Evolutionary conservation across 345 rosid species (phyloP).

Genomic region (Erodium maritimum): DNA sequence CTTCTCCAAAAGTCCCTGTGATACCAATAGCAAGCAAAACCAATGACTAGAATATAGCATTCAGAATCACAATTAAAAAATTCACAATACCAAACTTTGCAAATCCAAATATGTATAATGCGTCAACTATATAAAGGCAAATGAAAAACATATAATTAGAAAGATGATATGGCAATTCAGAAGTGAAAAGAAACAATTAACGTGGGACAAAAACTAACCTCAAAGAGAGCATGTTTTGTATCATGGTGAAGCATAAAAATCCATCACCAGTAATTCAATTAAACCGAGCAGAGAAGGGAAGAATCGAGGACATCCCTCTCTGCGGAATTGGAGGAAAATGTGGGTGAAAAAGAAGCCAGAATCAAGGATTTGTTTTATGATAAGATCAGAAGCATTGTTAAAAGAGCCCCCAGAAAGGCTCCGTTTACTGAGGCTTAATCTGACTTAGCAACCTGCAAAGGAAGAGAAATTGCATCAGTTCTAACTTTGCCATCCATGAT

Average conservation of each 20-base stretch:
- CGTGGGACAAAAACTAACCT: slow-evolving; percentile 5
- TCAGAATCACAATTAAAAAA: neutral
- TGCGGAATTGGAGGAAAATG: neutral
- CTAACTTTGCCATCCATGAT: too few species aligned
- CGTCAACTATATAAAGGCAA: neutral
- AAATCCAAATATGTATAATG: neutral
- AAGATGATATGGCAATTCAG: neutral
- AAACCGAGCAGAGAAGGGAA: neutral
- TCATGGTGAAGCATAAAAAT: neutral
- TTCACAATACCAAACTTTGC: neutral
- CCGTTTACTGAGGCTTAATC: neutral
- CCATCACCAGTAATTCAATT: slow-evolving; percentile 3
- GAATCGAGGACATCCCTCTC: neutral
- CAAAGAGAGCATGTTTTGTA: slow-evolving; percentile 9
- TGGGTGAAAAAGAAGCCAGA: neutral
- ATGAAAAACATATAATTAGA: neutral
- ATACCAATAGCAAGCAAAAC: slow-evolving; percentile 4
- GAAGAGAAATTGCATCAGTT: neutral
- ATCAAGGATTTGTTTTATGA: neutral
- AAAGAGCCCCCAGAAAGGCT: neutral
- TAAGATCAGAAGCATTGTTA: neutral
- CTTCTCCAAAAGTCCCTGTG: slow-evolving; percentile 78
- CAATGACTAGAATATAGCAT: neutral
- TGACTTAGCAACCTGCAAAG: neutral
- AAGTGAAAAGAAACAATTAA: neutral